Evolutionary conservation across 495 filamentous ascomycete species (phyloP), one percentile per base, ranked within the genome.

Genomic region (Neurospora sp.): DNA sequence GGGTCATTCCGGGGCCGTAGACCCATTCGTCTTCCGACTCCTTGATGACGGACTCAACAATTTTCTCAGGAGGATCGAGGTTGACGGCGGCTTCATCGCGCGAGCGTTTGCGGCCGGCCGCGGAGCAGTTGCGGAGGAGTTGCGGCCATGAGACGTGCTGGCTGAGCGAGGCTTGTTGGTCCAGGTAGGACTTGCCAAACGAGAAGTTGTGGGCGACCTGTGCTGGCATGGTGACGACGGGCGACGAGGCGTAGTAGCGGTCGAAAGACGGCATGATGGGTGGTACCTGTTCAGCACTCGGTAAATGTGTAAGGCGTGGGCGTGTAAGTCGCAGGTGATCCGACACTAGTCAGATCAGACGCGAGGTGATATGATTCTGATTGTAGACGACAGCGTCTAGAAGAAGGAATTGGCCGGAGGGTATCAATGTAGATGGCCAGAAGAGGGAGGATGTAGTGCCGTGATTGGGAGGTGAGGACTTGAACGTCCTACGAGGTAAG

Each of bases 1-100:
- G 87, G 3, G 88, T 88, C 91, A 94, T 94, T 69, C 92, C 92
- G 71, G 90, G 89, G 73, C 91, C 92, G 77, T 92, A 92, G 74
- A 84, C 75, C 86, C 85, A 90, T 75, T 85, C 87, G 73, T 86
- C 85, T 79, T 87, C 88, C 54, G 84, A 79, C 77, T 89, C 87
- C 40, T 83, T 80, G 78, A 82, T 80, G 75, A 80, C 78, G 41
- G 81, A 80, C 70, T 84, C 82, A 72, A 83, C 80, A 69, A 83
- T 79, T 72, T 82, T 82, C 37, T 80, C 75, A 37, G 88, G 85
- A 31, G 87, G 83, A 70, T 89, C 87, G 70, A 89, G 86, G 72
- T 88, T 87, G 71, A 87, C 83, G 69, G 86, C 84, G 18, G 89
- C 88, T 79, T 92, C 89, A 73, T 89, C 89, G 78, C 88, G 85